A percentile compares a stretch with the other conserved stretches of the same genome.
phyloP scores from a whole-genome alignment of 2,329 filamentous ascomycete genomes.

The Fusarium paranaense region DNA sequence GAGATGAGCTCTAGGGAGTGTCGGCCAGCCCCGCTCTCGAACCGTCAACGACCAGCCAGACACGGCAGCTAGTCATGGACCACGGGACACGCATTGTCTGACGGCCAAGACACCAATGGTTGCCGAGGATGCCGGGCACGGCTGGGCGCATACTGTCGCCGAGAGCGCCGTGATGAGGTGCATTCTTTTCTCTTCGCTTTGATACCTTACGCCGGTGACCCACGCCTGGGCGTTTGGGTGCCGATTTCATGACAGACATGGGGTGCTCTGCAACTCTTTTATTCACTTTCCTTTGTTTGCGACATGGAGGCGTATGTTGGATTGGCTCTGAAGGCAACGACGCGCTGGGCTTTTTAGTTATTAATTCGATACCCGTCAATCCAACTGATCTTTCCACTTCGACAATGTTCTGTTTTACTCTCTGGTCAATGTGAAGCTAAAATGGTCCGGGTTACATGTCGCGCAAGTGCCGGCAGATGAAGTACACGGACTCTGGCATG shows the following conservation, averaged over 20 bases:
- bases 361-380: conserved; percentile 47
- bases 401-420: background rate
- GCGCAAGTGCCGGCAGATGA: conserved; percentile 25
- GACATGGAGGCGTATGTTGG: conserved; percentile 39
- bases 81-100: conserved; percentile 21
- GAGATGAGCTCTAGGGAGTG: conserved; percentile 12
- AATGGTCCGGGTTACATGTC: background rate
- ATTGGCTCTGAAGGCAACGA: conserved; percentile 42
- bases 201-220: conserved; percentile 33
- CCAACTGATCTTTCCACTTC: conserved; percentile 36
- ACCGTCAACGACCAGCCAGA: conserved; percentile 17
- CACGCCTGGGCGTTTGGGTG: conserved; percentile 25
- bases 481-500: background rate
- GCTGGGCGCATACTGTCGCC: conserved; percentile 18
- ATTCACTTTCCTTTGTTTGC: conserved; percentile 33
- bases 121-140: conserved; percentile 25
- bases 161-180: conserved; percentile 21
- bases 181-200: conserved; percentile 25
- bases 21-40: conserved; percentile 27
- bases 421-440: background rate
- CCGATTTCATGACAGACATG: conserved; percentile 38
- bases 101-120: conserved; percentile 34
- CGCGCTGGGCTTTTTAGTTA: conserved; percentile 44
- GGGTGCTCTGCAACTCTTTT: conserved; percentile 12
- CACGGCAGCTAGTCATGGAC: conserved; percentile 20